Conservation (phyloP, 2,329 filamentous ascomycete genomes). For the Penicillium vulpinum region DNA sequence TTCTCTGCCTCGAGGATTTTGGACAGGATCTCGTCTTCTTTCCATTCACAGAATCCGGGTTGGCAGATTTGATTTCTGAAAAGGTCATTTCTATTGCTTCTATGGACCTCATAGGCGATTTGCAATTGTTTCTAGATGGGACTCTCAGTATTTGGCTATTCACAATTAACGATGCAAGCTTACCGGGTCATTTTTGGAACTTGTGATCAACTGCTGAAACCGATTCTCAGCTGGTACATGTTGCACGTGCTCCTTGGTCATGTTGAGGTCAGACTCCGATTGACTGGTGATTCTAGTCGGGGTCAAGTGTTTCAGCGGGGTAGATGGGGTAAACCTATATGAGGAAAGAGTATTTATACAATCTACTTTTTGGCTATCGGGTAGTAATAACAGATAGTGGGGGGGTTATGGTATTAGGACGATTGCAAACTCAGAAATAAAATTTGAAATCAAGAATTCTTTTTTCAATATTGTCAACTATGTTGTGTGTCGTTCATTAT, state of each 20-base stretch:
- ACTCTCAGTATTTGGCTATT: conserved; percentile 10
- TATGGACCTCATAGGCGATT: conserved; percentile 70
- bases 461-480: not conserved
- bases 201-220: conserved; percentile 70
- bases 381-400: not conserved
- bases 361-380: not conserved
- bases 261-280: not conserved
- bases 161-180: conserved; percentile 25
- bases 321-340: conserved; percentile 1
- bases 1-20: conserved; percentile 65
- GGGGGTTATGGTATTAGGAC: too few relatives aligned
- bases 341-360: not conserved
- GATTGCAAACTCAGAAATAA: not conserved
- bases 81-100: conserved; percentile 71
- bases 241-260: conserved; percentile 5
- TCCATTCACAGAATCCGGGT: conserved; percentile 66
- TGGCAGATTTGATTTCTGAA: conserved; percentile 74
- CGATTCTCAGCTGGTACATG: conserved; percentile 56
- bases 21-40: conserved; percentile 72
- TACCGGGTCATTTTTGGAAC: conserved; percentile 68
- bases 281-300: not conserved
- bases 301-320: conserved; percentile 4
- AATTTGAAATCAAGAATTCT: not conserved
- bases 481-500: not conserved
- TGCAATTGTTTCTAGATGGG: conserved; percentile 58